phyloP scores from a whole-genome alignment of 2,329 filamentous ascomycete species.

The Kalaharituber pfeilii region DNA sequence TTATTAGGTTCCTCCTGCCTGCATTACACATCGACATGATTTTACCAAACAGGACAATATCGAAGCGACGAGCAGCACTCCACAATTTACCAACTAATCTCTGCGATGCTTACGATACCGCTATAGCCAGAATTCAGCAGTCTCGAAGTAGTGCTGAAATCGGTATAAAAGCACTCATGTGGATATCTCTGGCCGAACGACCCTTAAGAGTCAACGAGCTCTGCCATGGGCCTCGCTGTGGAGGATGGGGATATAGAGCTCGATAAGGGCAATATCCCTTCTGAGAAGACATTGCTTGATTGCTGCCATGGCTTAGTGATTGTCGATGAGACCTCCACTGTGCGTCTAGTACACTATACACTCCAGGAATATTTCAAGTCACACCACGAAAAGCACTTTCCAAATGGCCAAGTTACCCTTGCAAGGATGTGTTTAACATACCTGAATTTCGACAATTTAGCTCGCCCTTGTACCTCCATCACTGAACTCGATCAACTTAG shows the following conservation, averaged over 20 bases:
- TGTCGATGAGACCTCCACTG: slow-evolving; percentile 3
- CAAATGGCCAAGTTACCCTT: slow-evolving; percentile 1
- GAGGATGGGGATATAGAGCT: slow-evolving; percentile 3
- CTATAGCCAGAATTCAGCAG: background rate
- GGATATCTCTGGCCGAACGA: slow-evolving; percentile 1
- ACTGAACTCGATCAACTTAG: background rate
- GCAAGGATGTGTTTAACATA: slow-evolving; percentile 4
- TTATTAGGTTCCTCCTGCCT: background rate
- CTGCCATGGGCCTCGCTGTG: slow-evolving; percentile 2
- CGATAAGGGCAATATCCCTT: slow-evolving; percentile 3
- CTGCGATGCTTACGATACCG: background rate
- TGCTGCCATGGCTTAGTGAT: slow-evolving; percentile 3
- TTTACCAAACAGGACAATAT: background rate
- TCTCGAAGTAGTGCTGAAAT: background rate
- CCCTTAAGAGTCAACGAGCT: slow-evolving; percentile 2
- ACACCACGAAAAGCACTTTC: background rate
- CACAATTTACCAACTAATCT: background rate
- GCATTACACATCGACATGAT: background rate
- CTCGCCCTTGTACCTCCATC: background rate
- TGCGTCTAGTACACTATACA: slow-evolving; percentile 2
- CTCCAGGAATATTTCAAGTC: slow-evolving; percentile 1
- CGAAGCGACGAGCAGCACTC: background rate
- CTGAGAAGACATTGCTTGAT: slow-evolving; percentile 1
- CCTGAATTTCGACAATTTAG: background rate
- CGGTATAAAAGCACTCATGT: slow-evolving; percentile 1